Conservation (phyloP, 129 eudicot species). For the Flaveria linearis region DNA sequence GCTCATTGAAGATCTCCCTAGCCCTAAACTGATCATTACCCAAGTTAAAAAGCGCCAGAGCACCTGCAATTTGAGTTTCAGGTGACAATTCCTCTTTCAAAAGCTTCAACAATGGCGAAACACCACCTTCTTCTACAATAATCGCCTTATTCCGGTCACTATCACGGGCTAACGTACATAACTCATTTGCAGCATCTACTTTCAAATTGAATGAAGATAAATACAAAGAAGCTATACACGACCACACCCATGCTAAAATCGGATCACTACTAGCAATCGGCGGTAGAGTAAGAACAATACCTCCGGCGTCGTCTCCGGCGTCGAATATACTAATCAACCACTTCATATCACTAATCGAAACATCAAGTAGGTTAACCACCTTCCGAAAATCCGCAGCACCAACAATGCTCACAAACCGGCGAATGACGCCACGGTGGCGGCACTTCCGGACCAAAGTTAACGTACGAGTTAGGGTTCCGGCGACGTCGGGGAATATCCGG, state of each 20-base stretch:
- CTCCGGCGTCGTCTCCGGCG: slow-evolving; percentile 18
- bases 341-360: slow-evolving; percentile 47
- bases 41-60: slow-evolving; percentile 28
- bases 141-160: slow-evolving; percentile 55
- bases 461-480: slow-evolving; percentile 19
- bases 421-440: slow-evolving; percentile 32
- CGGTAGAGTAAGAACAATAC: slow-evolving; percentile 31
- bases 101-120: slow-evolving; percentile 35
- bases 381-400: slow-evolving; percentile 26
- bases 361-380: slow-evolving; percentile 35
- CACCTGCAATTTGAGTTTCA: slow-evolving; percentile 26
- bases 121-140: slow-evolving; percentile 36
- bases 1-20: slow-evolving; percentile 33
- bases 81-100: slow-evolving; percentile 19
- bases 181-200: slow-evolving; percentile 40
- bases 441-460: slow-evolving; percentile 27
- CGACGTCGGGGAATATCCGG: slow-evolving; percentile 29
- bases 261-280: slow-evolving; percentile 38
- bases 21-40: slow-evolving; percentile 48
- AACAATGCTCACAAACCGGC: slow-evolving; percentile 27
- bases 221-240: slow-evolving; percentile 40
- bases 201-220: slow-evolving; percentile 8
- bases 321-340: slow-evolving; percentile 47
- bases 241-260: slow-evolving; percentile 42
- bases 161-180: slow-evolving; percentile 47